Conservation (phyloP, 2,329 filamentous ascomycete species). For the Niveomyces coronatus region DNA sequence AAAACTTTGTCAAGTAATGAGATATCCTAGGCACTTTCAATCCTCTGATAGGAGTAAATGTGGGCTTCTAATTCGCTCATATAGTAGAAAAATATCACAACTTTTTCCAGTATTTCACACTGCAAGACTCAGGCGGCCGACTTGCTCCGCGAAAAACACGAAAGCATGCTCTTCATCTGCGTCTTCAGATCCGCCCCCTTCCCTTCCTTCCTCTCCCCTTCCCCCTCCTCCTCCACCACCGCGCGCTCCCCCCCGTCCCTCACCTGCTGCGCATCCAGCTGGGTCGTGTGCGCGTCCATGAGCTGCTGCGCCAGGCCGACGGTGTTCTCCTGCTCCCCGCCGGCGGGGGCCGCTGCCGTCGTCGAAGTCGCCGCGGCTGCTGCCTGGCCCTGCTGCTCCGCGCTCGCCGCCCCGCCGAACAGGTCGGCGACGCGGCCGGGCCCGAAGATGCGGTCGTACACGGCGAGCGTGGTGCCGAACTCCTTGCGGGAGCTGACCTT, state of each 20-base stretch:
- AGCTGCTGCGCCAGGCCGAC: slow-evolving; percentile 40
- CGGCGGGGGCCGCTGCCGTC: slow-evolving; percentile 3
- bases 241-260: background rate
- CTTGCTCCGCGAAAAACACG: slow-evolving; percentile 6
- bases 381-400: slow-evolving; percentile 11
- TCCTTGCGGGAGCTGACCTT: slow-evolving; percentile 38
- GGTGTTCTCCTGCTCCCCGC: slow-evolving; percentile 25
- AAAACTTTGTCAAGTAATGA: too few relatives aligned
- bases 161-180: slow-evolving; percentile 8
- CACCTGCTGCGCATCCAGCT: slow-evolving; percentile 34
- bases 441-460: slow-evolving; percentile 41
- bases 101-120: background rate
- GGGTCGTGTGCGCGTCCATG: slow-evolving; percentile 43
- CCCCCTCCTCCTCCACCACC: background rate
- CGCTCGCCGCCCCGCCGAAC: too few relatives aligned
- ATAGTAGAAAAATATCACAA: background rate
- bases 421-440: slow-evolving; percentile 40
- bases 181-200: slow-evolving; percentile 5
- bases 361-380: slow-evolving; percentile 15
- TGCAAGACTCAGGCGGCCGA: background rate
- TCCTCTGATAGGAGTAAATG: too few relatives aligned
- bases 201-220: slow-evolving; percentile 2
- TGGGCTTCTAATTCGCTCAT: too few relatives aligned
- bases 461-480: slow-evolving; percentile 42
- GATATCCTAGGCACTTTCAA: too few relatives aligned